Evolutionary conservation across 2,329 filamentous ascomycete genomes (phyloP), one percentile per base, ranked within the genome.

Genomic region (Diplodia scrobiculata): DNA sequence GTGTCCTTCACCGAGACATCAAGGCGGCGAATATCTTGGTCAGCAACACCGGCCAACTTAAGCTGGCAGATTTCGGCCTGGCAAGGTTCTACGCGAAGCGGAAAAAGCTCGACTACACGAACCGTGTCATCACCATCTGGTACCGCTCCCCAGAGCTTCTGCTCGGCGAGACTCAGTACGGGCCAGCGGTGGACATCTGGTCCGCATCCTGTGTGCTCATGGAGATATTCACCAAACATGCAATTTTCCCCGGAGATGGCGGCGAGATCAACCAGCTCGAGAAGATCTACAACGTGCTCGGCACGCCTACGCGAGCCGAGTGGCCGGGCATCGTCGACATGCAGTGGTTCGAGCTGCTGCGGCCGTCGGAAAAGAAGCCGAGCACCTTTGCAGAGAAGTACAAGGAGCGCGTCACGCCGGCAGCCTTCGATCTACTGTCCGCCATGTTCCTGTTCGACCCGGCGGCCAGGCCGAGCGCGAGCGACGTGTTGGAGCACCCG

Each of bases 71-170:
- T 77, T 99, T 99, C 77, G 95, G 95, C 21, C 85, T 99, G 14
- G 95, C 95, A 13, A 89, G 96, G 45, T 99, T 99, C 78, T 99
- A 97, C 74, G 91, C 92, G 38, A 99, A 99, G 76, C 89, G 90
- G 59, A 88, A 90, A 68, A 91, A 95, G 76, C 85, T 96, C 54
- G 94, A 99, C 76, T 99, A 99, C 77, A 99, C 95, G 1, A 99
- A 99, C 75, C 90, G 95, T 41, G 96, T 99, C 72, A 97, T 99
- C 75, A 99, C 95, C 1, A 97, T 99, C 70, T 99, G 96, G 96
- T 69, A 70, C 63, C 67, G 68, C 6, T 59, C 68, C 11, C 69
- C 69, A 0, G 69, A 70, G 55, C 66, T 70, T 10, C 66, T 70
- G 7, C 67, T 70, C 4, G 69, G 67, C 7, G 67, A 66, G 25